These are phyloP conservation scores for Alternaria alternata DNA, from an alignment of 2,329 filamentous ascomycete species.

Conservation along the genomic window DNA sequence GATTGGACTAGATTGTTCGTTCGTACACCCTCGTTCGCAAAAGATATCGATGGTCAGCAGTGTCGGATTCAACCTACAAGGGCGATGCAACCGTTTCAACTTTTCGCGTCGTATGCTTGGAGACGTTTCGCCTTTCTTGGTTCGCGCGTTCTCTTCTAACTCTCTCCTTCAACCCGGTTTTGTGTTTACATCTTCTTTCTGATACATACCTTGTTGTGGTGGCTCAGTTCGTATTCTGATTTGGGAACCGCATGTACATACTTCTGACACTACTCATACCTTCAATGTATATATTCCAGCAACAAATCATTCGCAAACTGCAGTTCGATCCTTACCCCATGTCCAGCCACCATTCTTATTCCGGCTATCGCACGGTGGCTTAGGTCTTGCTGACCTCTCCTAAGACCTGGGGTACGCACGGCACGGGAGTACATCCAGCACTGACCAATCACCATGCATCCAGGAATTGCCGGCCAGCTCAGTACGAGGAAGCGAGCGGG, in stretches of 20 bases:
- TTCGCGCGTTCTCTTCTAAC: slow-evolving; percentile 15
- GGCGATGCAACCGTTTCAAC: neutral
- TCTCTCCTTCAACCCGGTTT: slow-evolving; percentile 9
- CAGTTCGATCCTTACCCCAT: neutral
- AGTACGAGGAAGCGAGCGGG: neutral
- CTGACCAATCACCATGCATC: slow-evolving; percentile 1
- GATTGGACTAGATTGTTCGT: neutral
- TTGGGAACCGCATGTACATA: neutral
- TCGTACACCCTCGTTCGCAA: neutral
- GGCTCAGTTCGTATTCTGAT: neutral
- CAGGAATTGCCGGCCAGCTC: neutral
- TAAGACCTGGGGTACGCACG: neutral
- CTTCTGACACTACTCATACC: neutral
- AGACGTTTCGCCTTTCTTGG: neutral
- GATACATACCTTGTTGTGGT: neutral
- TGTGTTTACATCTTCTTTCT: neutral
- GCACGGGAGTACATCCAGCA: neutral
- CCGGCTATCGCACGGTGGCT: neutral
- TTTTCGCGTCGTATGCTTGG: too few species aligned
- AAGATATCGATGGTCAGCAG: neutral
- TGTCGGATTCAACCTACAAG: neutral
- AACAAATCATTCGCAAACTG: neutral
- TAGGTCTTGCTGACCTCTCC: neutral
- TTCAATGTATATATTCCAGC: neutral
- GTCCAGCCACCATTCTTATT: neutral